Conservation (phyloP, 257 asterid species). For the Salvia rosmarinus region DNA sequence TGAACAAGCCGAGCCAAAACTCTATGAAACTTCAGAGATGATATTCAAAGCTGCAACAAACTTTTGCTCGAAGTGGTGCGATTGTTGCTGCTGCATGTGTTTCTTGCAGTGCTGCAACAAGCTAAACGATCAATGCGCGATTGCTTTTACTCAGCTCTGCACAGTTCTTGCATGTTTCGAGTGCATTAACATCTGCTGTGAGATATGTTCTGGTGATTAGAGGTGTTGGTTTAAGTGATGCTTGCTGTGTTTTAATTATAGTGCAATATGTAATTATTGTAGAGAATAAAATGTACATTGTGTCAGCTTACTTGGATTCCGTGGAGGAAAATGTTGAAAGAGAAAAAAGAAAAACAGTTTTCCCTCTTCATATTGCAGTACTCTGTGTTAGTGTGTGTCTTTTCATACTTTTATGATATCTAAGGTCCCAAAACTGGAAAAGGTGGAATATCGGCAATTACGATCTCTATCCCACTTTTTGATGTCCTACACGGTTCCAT, state of each 20-base stretch:
- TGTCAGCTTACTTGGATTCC: not conserved
- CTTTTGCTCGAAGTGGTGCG: slow-evolving; percentile 51
- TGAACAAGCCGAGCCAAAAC: slow-evolving; percentile 63
- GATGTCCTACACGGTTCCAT: no score
- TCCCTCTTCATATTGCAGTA: not conserved
- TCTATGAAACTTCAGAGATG: slow-evolving; percentile 62
- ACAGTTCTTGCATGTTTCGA: slow-evolving; percentile 73
- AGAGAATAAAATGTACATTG: not conserved
- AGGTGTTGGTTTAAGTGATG: not conserved
- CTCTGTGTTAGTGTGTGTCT: not conserved
- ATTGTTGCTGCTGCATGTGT: slow-evolving; percentile 80
- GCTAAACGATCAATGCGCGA: slow-evolving; percentile 69
- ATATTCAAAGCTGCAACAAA: slow-evolving; percentile 58
- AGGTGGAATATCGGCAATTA: not conserved
- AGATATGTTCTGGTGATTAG: slow-evolving; percentile 59
- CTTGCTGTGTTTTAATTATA: not conserved
- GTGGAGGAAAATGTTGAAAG: not conserved
- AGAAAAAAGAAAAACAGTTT: not conserved
- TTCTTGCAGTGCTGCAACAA: slow-evolving; percentile 57
- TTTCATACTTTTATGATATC: no score
- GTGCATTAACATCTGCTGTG: slow-evolving; percentile 67
- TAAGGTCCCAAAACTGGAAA: no score
- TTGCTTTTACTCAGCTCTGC: slow-evolving; percentile 69
- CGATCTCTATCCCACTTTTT: not conserved
- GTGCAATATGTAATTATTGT: slow-evolving; percentile 26